Evolutionary conservation across 139 green algal genomes (phyloP).

Genomic region (Mesotaenium endlicherianum): DNA sequence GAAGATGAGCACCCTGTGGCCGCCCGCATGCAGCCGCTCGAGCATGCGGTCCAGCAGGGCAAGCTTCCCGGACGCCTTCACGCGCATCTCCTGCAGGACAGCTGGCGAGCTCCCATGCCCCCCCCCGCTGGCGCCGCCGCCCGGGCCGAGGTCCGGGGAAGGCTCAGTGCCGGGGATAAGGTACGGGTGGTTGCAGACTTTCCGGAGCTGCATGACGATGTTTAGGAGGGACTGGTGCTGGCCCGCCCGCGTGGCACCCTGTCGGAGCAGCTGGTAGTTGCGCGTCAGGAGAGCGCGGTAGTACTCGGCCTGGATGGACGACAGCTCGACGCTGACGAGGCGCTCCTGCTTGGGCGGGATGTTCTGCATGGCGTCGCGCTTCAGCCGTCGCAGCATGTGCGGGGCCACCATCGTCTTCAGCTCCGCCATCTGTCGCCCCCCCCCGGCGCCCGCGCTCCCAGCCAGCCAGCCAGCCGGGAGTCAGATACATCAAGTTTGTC

Average conservation of each 20-base stretch:
- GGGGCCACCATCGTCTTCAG: constrained; percentile 80
- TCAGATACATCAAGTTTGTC: no score
- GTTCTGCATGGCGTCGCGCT: constrained; percentile 85
- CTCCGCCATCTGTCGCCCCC: no score
- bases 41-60: constrained; percentile 57
- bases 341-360: constrained; percentile 89
- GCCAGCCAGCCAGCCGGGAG: no score
- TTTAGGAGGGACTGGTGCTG: constrained; percentile 77
- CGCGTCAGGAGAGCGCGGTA: constrained; percentile 91
- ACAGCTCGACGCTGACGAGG: constrained; percentile 85
- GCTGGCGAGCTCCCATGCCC: constrained; percentile 12
- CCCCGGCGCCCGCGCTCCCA: no score
- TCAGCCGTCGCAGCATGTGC: constrained; percentile 85
- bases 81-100: constrained; percentile 31
- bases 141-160: no score
- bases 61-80: constrained; percentile 56
- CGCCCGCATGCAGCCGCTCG: constrained; percentile 43
- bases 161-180: constrained; percentile 54
- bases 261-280: constrained; percentile 78
- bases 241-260: constrained; percentile 31
- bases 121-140: no score
- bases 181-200: constrained; percentile 84
- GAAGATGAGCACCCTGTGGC: constrained; percentile 63
- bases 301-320: constrained; percentile 75
- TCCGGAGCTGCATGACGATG: constrained; percentile 93